Base-by-base conservation (phyloP, 2,329 filamentous ascomycete species). In the Trichoderma harzianum region DNA sequence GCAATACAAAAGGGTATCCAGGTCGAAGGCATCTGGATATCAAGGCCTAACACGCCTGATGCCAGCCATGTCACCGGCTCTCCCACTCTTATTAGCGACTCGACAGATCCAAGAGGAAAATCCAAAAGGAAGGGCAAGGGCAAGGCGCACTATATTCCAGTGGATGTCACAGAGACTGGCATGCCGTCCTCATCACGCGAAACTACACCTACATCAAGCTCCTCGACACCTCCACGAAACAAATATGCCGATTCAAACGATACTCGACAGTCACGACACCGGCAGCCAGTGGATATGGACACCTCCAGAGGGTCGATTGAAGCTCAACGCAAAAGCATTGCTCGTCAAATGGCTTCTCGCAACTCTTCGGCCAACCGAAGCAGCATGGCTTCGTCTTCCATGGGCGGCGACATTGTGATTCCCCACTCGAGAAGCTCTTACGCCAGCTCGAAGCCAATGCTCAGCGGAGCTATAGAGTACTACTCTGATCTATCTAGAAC, bases 21-120 rank as follows among this genome's bases (percentile, higher is more conserved):
- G 78, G 89, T 97, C 8, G 93, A 97, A 74, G 95, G 94, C 5
- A 94, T 98, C 65, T 94, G 92, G 91, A 89, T 92, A 64, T 91
- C 89, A 28, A 83, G 84, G 66, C 84, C 86, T 58, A 81, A 82
- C 11, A 84, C 84, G 12, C 83, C 84, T 2, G 76, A 74, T 6
- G 63, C 65, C 51, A 78, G 75, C 39, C 76, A 76, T 12, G 47
- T 69, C 8, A 70, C 74, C 36, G 77, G 78, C 7, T 74, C 75
- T n/a, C 71, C 76, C 10, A 79, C 77, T 7, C 73, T 78, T 8
- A 71, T 76, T 7, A 75, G 72, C 11, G 69, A 75, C 14, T 60
- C 65, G 4, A 68, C 71, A 2, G 70, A 75, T 16, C 39, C 64
- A 5, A 72, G 68, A 32, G 73, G 55, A 36, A 76, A 76, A 69